Evolutionary conservation across 768 basidiomycete species (phyloP).

Genomic region (Leccinellum rugosiceps): DNA sequence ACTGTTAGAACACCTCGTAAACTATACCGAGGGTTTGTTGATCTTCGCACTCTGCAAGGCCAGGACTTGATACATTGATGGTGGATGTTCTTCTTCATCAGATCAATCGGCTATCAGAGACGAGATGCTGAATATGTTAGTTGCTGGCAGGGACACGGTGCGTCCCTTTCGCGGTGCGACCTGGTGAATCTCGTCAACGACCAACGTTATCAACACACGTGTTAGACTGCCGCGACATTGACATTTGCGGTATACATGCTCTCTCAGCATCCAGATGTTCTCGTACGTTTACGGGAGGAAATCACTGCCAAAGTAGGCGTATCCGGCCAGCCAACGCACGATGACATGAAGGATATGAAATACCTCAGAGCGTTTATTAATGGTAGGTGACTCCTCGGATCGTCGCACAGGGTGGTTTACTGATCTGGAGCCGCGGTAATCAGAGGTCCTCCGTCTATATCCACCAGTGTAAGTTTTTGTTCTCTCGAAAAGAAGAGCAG

Average conservation of each 20-base stretch:
- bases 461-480: constrained; percentile 25
- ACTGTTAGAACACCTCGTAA: constrained; percentile 52
- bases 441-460: constrained; percentile 34
- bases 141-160: constrained; percentile 43
- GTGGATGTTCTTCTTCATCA: not conserved
- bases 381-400: constrained; percentile 34
- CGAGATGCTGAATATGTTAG: constrained; percentile 27
- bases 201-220: not conserved
- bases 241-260: constrained; percentile 43
- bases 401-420: not conserved
- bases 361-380: constrained; percentile 64
- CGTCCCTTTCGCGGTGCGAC: not conserved
- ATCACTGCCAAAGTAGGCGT: constrained; percentile 51
- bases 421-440: not conserved
- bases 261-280: constrained; percentile 48
- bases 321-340: constrained; percentile 46
- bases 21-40: constrained; percentile 47
- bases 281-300: constrained; percentile 51
- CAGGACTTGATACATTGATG: not conserved
- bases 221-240: constrained; percentile 32
- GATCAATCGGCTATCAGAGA: constrained; percentile 25
- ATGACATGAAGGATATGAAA: constrained; percentile 60
- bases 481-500: not conserved
- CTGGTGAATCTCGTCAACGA: not conserved
- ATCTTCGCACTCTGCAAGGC: not conserved